Evolutionary conservation across 352 stramenopile species (phyloP), one percentile per base, ranked within the genome.

Genomic region (Phytophthora niederhauseri): DNA sequence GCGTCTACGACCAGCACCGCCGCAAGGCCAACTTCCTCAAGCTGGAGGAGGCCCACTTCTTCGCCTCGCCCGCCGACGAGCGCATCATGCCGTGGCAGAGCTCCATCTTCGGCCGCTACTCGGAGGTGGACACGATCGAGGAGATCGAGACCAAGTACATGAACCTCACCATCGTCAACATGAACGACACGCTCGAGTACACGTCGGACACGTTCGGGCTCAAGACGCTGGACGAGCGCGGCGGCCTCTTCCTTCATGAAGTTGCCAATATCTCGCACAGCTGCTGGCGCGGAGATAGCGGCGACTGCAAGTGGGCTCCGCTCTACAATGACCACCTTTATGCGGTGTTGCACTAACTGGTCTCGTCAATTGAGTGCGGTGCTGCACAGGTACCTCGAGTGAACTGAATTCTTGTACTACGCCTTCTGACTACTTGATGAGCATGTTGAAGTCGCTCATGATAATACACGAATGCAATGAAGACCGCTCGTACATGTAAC

Each of bases 21-120:
- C 76, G 76, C 38, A 75, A 74, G 36, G 12, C 22, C 51, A 86
- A 86, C 54, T 82, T 78, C 41, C 64, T 73, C n/a, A 78, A 69
- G 28, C 46, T 82, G 26, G 43, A 64, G 22, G 57, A 64, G 26
- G 75, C 76, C 3, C 70, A 79, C 51, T 81, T 83, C 60, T 82
- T 86, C 43, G 65, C 66, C 1, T 86, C 78, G 1, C 58, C 73
- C 9, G 34, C 48, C 3, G 76, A 84, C 46, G 69, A 73, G 6
- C 28, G 63, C 8, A 65, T 84, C 24, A 61, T 72, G 31, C 78
- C 75, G 36, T 86, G 73, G 73, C 68, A 86, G 54, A 68, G 48
- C 2, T 73, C 62, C 45, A 66, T 82, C 38, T 63, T 83, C n/a
- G 78, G 75, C 1, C 65, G 66, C 30, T 86, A 84, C 64, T 68